Evolutionary conservation across 768 basidiomycete species (phyloP).

Genomic region (Sporobolomyces roseus): DNA sequence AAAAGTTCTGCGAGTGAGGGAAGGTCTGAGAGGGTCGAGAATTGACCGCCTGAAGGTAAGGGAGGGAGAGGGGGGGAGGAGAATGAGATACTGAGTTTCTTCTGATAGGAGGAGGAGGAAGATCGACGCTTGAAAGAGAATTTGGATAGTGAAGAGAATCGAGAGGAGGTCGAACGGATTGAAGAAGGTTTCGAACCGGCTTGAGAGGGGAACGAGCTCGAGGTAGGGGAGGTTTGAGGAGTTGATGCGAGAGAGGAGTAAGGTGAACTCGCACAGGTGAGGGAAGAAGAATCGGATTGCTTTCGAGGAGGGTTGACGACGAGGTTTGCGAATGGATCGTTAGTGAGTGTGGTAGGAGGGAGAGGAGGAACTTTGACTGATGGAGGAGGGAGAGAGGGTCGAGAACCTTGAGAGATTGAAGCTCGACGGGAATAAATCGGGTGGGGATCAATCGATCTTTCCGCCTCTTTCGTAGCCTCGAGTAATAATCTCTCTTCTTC

Average conservation of each 20-base stretch:
- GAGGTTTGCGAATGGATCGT: background rate
- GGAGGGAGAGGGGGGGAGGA: background rate
- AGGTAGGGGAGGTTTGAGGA: conserved; percentile 8
- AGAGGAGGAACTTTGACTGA: background rate
- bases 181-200: background rate
- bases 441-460: background rate
- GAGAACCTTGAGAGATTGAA: background rate
- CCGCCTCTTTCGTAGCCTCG: background rate
- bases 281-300: background rate
- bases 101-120: no score
- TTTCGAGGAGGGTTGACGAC: no score
- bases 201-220: background rate
- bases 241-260: conserved; percentile 6
- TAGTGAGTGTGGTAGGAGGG: background rate
- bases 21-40: background rate
- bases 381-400: background rate
- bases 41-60: no score
- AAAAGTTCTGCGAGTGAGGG: background rate
- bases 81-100: background rate
- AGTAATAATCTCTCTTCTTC: background rate
- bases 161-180: background rate
- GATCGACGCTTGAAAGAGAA: no score
- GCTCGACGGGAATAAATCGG: conserved; percentile 9
- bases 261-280: no score
- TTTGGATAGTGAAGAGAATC: background rate